These are phyloP conservation scores for Eutreptiella sp. DNA, from an alignment of 208 protist genomes.

Conservation along the genomic window DNA sequence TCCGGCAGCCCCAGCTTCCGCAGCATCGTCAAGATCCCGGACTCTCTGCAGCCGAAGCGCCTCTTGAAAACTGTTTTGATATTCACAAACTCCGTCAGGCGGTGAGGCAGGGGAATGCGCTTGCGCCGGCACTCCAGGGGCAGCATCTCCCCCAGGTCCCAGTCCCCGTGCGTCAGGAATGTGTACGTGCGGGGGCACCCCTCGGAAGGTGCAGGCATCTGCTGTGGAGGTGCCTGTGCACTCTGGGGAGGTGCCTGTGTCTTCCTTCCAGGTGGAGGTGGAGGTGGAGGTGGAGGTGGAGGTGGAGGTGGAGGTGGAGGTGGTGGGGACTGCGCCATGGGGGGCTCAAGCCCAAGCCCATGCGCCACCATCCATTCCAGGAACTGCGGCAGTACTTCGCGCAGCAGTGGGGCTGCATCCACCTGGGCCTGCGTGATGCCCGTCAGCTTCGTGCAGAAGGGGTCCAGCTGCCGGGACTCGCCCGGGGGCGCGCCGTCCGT, in stretches of 20 bases:
- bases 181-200: slow-evolving; percentile 46
- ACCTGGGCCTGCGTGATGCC: slow-evolving; percentile 86
- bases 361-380: slow-evolving; percentile 47
- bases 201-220: neutral
- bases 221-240: neutral
- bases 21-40: slow-evolving; percentile 71
- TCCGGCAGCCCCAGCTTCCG: slow-evolving; percentile 55
- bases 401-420: slow-evolving; percentile 58
- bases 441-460: slow-evolving; percentile 86
- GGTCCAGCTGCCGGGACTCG: slow-evolving; percentile 64
- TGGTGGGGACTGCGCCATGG: neutral
- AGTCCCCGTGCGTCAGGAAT: slow-evolving; percentile 73
- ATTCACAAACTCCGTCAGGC: slow-evolving; percentile 67
- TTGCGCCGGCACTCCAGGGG: slow-evolving; percentile 61
- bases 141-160: slow-evolving; percentile 83
- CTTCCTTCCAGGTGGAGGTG: neutral
- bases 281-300: neutral
- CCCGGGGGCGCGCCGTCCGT: slow-evolving; percentile 51
- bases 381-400: slow-evolving; percentile 53
- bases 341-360: slow-evolving; percentile 38
- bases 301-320: slow-evolving; percentile 45
- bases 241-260: neutral
- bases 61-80: slow-evolving; percentile 60
- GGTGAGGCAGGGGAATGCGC: slow-evolving; percentile 65
- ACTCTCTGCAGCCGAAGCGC: slow-evolving; percentile 47